Evolutionary conservation across 2,329 filamentous ascomycete genomes (phyloP).

Genomic region (Claviceps quebecensis): DNA sequence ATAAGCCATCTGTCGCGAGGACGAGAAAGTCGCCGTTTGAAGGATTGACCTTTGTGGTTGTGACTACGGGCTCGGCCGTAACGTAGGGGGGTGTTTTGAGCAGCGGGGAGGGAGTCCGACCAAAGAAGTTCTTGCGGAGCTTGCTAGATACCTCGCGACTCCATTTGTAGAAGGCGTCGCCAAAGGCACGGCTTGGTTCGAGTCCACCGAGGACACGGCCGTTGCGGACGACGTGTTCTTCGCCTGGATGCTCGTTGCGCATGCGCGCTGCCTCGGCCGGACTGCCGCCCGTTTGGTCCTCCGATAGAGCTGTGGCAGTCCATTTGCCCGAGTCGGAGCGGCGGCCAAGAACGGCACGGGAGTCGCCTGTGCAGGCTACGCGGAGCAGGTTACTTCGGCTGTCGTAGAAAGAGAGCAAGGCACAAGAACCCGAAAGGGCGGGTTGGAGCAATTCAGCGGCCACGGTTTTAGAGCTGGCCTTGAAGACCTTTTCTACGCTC

Average conservation of each 20-base stretch:
- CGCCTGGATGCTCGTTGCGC: slow-evolving; percentile 74
- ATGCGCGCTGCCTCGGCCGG: slow-evolving; percentile 72
- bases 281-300: slow-evolving; percentile 87
- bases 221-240: slow-evolving; percentile 75
- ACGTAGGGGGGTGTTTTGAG: slow-evolving; percentile 92
- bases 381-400: slow-evolving; percentile 71
- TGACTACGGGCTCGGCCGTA: slow-evolving; percentile 88
- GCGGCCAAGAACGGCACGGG: slow-evolving; percentile 82
- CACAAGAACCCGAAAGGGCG: slow-evolving; percentile 92
- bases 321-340: slow-evolving; percentile 71
- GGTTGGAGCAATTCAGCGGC: slow-evolving; percentile 87
- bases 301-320: slow-evolving; percentile 77
- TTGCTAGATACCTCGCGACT: slow-evolving; percentile 68
- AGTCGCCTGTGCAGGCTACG: slow-evolving; percentile 94
- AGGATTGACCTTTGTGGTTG: slow-evolving; percentile 81
- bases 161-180: slow-evolving; percentile 97
- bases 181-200: slow-evolving; percentile 88
- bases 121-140: slow-evolving; percentile 77
- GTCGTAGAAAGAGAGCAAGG: slow-evolving; percentile 92
- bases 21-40: slow-evolving; percentile 89
- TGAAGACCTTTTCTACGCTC: slow-evolving; percentile 81
- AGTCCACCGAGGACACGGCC: slow-evolving; percentile 84
- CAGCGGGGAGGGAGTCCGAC: slow-evolving; percentile 58
- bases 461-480: slow-evolving; percentile 75
- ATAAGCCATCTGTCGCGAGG: slow-evolving; percentile 89